Base-by-base conservation (phyloP, 768 basidiomycete species). In the Boletus sensibilis region DNA sequence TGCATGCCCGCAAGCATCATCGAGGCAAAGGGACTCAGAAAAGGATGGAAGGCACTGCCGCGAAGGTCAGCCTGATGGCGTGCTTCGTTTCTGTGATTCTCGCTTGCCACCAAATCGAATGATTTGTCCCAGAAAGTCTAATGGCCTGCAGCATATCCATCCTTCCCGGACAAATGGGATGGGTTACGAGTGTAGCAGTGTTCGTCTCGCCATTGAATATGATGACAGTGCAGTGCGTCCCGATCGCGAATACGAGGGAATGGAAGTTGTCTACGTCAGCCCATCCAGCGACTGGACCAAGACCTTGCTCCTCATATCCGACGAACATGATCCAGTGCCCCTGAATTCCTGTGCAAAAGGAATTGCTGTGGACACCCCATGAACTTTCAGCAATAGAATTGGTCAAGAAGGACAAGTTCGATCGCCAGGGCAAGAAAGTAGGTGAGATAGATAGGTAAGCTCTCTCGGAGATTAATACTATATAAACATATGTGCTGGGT, bases 1-100 rank as follows among this genome's bases (percentile, higher is more conserved):
- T 98, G 96, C 74, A 94, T 98, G 94, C 96, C 94, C 9, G 88
- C 88, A 1, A 69, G 68, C 12, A 64, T 94, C 9, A 91, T 93
- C 41, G 84, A 89, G 67, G 71, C 70, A 35, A 81, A 72, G 71
- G 93, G 91, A 3, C 76, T 96, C 54, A 75, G 77, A 61, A 92
- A 88, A 66, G 67, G 64, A 25, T 73, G 71, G 71, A 64, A 68
- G 48, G 67, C 64, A 58, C 62, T 71, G 44, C 69, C 70, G 33
- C 69, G 70, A 38, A 59, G 57, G 60, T 50, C 58, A 29, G n/a
- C 37, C 38, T 68, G 39, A 68, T 51, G 53, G 55, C 33, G 16
- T 48, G 39, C 31, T 44, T 44, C 47, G 23, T 53, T 40, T 53
- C 47, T 44, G 43, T 50, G 39, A 37, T 50, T 53, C 49, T 53